These are phyloP conservation scores for Rosa multiflora DNA, from an alignment of 306 rosid species.

Conservation along the genomic window DNA sequence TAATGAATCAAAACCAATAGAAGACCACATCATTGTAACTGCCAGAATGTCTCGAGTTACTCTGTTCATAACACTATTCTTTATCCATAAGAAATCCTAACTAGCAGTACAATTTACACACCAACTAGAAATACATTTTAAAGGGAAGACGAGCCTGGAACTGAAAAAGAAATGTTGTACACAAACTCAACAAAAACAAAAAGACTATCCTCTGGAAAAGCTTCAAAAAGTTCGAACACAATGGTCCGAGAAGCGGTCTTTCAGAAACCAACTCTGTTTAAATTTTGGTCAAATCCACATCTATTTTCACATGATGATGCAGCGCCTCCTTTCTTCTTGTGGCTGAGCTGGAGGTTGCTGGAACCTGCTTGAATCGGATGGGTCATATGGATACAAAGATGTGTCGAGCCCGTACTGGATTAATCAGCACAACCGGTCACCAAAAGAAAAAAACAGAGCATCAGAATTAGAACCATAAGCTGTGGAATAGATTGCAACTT, in stretches of 20 bases:
- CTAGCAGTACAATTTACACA: slow-evolving; percentile 31
- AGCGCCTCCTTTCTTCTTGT: slow-evolving; percentile 86
- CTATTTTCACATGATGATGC: slow-evolving; percentile 70
- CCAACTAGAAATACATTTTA: slow-evolving; percentile 27
- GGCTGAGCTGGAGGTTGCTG: slow-evolving; percentile 78
- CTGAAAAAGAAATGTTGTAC: slow-evolving; percentile 23
- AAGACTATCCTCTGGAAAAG: slow-evolving; percentile 9
- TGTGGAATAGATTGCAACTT: not conserved
- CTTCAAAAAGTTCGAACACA: slow-evolving; percentile 15
- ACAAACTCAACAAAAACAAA: slow-evolving; percentile 38
- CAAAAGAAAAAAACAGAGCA: slow-evolving; percentile 4
- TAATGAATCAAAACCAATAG: not conserved
- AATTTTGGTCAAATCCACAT: slow-evolving; percentile 23
- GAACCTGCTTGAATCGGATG: slow-evolving; percentile 74
- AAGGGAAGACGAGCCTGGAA: slow-evolving; percentile 16
- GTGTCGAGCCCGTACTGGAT: slow-evolving; percentile 98
- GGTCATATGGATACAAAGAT: slow-evolving; percentile 90
- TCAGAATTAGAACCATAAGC: slow-evolving; percentile 11
- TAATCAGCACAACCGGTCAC: slow-evolving; percentile 1
- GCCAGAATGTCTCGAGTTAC: slow-evolving; percentile 8
- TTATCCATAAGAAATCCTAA: not conserved
- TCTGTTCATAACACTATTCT: slow-evolving; percentile 6
- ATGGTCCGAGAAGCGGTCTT: slow-evolving; percentile 22
- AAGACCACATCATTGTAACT: not conserved
- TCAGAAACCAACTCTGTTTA: slow-evolving; percentile 19